Evolutionary conservation across 73 alveolate species (phyloP).

Genomic region (Paramecium pentaurelia): DNA sequence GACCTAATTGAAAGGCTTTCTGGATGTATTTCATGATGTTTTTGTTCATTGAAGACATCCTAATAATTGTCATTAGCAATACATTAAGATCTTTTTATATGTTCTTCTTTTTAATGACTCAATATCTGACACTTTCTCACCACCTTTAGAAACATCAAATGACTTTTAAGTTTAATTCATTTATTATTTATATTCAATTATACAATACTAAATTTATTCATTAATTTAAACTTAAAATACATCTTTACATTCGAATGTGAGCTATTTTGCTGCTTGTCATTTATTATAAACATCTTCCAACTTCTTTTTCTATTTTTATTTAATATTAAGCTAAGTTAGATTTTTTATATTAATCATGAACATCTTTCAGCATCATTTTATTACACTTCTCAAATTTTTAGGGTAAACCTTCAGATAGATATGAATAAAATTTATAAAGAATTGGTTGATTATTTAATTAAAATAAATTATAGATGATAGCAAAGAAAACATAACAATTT

Average conservation of each 20-base stretch:
- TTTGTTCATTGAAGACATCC: slow-evolving; percentile 62
- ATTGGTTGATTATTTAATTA: no score
- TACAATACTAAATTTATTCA: background rate
- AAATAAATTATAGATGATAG: no score
- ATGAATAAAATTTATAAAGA: no score
- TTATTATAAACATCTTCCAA: no score
- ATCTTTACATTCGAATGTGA: background rate
- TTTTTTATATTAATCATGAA: no score
- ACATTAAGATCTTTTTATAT: background rate
- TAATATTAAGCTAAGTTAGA: no score
- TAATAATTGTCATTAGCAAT: background rate
- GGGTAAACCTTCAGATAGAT: no score
- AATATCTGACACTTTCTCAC: slow-evolving; percentile 20
- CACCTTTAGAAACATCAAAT: slow-evolving; percentile 4
- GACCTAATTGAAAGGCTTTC: slow-evolving; percentile 49
- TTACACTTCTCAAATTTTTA: no score
- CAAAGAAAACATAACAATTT: no score
- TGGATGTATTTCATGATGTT: slow-evolving; percentile 39
- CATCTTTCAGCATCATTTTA: no score
- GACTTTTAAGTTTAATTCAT: slow-evolving; percentile 38
- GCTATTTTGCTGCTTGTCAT: background rate
- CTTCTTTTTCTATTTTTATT: no score
- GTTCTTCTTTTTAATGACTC: slow-evolving; percentile 29
- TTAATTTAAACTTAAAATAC: background rate
- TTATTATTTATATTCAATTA: background rate